Percentiles rank a stretch among this genome's conserved stretches.
phyloP scores from a whole-genome alignment of 345 rosid species.

The Draba incana region DNA sequence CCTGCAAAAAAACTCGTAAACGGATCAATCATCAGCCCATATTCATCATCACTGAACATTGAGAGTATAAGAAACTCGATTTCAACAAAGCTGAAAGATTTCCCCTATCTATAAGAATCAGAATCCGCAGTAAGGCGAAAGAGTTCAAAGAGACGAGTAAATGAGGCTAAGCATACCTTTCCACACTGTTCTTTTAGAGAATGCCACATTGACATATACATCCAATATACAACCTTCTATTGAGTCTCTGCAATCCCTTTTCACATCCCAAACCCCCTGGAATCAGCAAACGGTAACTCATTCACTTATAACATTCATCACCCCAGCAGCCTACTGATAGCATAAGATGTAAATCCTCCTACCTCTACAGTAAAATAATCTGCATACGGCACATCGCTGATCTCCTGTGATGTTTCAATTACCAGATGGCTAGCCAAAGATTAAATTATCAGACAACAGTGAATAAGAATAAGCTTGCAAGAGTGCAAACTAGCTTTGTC shows the following conservation, averaged over 20 bases:
- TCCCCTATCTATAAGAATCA: conserved; percentile 1
- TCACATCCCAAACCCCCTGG: conserved; percentile 86
- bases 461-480: conserved; percentile 15
- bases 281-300: conserved; percentile 14
- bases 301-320: conserved; percentile 23
- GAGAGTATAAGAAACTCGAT: conserved; percentile 12
- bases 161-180: conserved; percentile 59
- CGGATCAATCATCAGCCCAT: conserved; percentile 15
- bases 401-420: conserved; percentile 82
- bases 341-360: conserved; percentile 29
- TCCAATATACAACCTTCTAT: conserved; percentile 68
- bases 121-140: conserved; percentile 7
- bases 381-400: conserved; percentile 83
- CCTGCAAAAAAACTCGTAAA: conserved; percentile 50
- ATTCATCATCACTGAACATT: conserved; percentile 5
- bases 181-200: conserved; percentile 85
- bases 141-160: conserved; percentile 1
- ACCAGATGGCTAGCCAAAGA: conserved; percentile 67
- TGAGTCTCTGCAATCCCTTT: conserved; percentile 53
- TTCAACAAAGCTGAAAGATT: no score
- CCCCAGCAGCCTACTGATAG: conserved; percentile 2
- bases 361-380: conserved; percentile 95
- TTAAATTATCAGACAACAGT: conserved; percentile 29
- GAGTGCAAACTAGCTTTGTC: conserved; percentile 31
- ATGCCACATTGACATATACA: conserved; percentile 76